Evolutionary conservation across 2,329 filamentous ascomycete species (phyloP), one percentile per base, ranked within the genome.

Genomic region (Dactylonectria macrodidyma): DNA sequence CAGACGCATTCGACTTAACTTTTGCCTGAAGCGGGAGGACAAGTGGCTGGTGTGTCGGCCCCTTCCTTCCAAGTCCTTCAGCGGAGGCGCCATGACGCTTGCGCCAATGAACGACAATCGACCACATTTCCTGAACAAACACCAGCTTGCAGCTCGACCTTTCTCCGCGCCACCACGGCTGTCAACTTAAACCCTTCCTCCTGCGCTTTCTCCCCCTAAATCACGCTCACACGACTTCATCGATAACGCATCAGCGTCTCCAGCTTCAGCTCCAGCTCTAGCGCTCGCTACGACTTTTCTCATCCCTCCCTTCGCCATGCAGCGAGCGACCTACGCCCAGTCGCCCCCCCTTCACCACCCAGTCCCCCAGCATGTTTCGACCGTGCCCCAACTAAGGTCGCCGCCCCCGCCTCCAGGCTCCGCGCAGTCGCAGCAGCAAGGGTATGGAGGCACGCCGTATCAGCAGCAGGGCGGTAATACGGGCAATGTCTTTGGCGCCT

Each of bases 351-450:
- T 98, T 76, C 96, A 98, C 83, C 96, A 98, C 81, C 96, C 96
- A 66, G 95, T 98, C 66, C 96, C 96, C 70, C 96, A 99, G 83
- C 96, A 99, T 87, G 95, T 98, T 77, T 98, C 96, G 79, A 97
- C 95, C 66, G 96, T 99, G 57, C 96, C 96, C 51, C 96, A 98
- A 84, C 91, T 99, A 81, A 92, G 97, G 82, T 98, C 96, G 66
- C 96, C 96, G 68, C 95, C 93, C 66, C 93, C 94, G 69, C 95
- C 94, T 59, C 89, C 90, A 44, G 88, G 88, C 65, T 91, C 90
- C 72, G 90, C 91, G 65, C 92, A 93, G 78, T 88, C 90, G 41
- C 89, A 90, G 74, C 87, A 88, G 69, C 85, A 86, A 70, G 86
- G 88, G 73, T 91, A 84, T 54, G 87, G 92, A 83, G 90, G 91